Conservation (phyloP, 805 yeast species). For the Cyberlindnera maritima region DNA sequence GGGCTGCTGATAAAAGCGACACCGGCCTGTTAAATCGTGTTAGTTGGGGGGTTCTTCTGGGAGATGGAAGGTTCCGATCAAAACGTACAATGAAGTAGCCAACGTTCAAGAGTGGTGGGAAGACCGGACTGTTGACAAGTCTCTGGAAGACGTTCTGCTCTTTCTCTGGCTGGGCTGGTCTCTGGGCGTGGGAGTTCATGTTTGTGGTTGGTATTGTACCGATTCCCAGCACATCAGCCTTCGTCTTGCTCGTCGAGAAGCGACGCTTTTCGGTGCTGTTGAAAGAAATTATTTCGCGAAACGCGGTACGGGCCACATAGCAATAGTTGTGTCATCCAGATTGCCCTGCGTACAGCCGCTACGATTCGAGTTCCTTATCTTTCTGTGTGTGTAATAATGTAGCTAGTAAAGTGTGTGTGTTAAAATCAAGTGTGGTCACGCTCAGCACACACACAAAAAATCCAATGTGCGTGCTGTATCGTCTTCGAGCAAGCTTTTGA, state of each 20-base stretch:
- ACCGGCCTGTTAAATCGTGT: conserved; percentile 45
- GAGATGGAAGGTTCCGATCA: background rate
- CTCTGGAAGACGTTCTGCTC: conserved; percentile 39
- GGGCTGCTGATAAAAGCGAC: conserved; percentile 76
- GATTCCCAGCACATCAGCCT: no score
- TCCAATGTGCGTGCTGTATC: no score
- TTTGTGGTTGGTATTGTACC: background rate
- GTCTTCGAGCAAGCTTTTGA: no score
- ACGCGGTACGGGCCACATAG: background rate
- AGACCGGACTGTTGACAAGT: conserved; percentile 61
- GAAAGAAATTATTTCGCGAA: background rate
- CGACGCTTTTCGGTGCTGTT: background rate
- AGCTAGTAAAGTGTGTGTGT: no score
- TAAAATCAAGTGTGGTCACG: no score
- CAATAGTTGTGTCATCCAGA: background rate
- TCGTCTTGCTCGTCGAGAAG: no score
- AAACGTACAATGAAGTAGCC: conserved; percentile 51
- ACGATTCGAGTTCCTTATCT: background rate
- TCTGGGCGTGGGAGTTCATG: conserved; percentile 21
- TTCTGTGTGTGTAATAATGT: background rate
- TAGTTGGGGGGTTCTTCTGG: conserved; percentile 6
- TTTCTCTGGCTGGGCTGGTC: conserved; percentile 26
- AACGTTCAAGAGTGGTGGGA: conserved; percentile 61
- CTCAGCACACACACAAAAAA: no score
- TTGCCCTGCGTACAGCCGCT: background rate